phyloP scores from a whole-genome alignment of 2,329 filamentous ascomycete genomes.

The Aspergillus piperis region DNA sequence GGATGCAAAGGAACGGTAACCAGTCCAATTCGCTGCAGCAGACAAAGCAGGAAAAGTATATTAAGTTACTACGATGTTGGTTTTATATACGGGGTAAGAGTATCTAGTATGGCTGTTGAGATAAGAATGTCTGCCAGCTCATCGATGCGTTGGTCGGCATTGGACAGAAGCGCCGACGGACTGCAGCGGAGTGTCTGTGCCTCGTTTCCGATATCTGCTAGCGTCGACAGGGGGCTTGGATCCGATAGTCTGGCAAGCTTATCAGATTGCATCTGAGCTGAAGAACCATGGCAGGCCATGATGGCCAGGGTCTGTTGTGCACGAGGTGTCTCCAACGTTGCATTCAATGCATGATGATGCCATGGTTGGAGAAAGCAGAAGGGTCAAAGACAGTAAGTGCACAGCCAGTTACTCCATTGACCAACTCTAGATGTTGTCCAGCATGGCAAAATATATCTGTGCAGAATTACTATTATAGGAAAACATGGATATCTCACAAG shows the following conservation, averaged over 20 bases:
- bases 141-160: neutral
- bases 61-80: neutral
- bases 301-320: neutral
- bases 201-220: neutral
- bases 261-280: neutral
- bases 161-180: neutral
- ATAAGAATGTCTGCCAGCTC: slow-evolving; percentile 1
- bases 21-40: neutral
- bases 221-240: neutral
- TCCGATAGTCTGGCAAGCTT: neutral
- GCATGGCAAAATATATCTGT: neutral
- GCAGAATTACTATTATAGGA: neutral
- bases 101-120: neutral
- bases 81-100: neutral
- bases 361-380: neutral
- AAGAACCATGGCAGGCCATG: neutral
- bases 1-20: neutral
- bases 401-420: neutral
- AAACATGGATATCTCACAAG: neutral
- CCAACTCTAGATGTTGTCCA: neutral
- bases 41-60: too few relatives aligned
- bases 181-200: slow-evolving; percentile 2
- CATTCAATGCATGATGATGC: neutral
- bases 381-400: neutral
- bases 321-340: neutral